phyloP scores from a whole-genome alignment of 768 basidiomycete genomes.

The Russula sp. region DNA sequence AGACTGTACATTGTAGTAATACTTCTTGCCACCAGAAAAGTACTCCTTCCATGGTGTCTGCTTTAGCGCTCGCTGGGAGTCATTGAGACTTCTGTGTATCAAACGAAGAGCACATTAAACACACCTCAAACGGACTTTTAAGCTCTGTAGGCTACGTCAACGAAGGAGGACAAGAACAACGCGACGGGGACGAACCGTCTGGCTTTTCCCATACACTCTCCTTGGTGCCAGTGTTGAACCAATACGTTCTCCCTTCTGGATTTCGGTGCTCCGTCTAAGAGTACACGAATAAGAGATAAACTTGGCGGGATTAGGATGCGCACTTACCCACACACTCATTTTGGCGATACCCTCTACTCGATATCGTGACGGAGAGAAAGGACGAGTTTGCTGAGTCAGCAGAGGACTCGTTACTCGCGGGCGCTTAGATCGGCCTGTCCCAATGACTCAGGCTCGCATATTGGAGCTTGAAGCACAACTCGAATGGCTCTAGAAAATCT shows the following conservation, averaged over 20 bases:
- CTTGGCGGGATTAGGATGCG: neutral
- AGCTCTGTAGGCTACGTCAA: slow-evolving; percentile 32
- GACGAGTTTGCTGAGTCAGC: slow-evolving; percentile 16
- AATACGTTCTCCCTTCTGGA: slow-evolving; percentile 95
- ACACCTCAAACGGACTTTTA: slow-evolving; percentile 88
- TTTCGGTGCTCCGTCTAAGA: slow-evolving; percentile 86
- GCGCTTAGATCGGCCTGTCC: neutral
- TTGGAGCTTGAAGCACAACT: neutral
- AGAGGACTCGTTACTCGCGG: neutral
- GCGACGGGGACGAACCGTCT: slow-evolving; percentile 52
- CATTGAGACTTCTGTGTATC: slow-evolving; percentile 1
- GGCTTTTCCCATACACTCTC: slow-evolving; percentile 99
- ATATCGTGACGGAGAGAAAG: neutral
- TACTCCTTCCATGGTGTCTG: slow-evolving; percentile 97
- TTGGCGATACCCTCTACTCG: neutral
- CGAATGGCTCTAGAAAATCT: slow-evolving; percentile 31
- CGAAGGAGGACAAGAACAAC: neutral
- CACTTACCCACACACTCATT: slow-evolving; percentile 21
- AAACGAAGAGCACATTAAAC: slow-evolving; percentile 17
- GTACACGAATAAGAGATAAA: neutral
- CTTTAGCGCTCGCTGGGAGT: slow-evolving; percentile 67
- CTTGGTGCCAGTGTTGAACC: slow-evolving; percentile 85
- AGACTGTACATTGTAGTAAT: slow-evolving; percentile 73
- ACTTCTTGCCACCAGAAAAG: slow-evolving; percentile 84
- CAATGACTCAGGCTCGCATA: neutral